These are phyloP conservation scores for Penicillium fimorum DNA, from an alignment of 495 filamentous ascomycete species.

Conservation along the genomic window DNA sequence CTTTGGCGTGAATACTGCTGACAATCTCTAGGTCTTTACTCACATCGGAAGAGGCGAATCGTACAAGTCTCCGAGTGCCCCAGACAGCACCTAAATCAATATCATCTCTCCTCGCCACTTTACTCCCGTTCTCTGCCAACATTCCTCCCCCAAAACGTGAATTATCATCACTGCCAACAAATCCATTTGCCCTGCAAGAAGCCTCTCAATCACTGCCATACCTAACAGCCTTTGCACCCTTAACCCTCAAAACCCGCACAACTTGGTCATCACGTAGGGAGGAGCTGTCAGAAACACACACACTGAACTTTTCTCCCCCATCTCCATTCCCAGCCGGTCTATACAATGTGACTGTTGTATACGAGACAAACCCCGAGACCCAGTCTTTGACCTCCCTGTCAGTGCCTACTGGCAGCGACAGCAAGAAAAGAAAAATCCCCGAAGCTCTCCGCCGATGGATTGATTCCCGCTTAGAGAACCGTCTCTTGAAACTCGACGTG, in stretches of 20 bases:
- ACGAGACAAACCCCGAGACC: conserved; percentile 42
- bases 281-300: conserved; percentile 36
- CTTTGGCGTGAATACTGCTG: conserved; percentile 8
- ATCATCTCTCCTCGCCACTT: conserved; percentile 40
- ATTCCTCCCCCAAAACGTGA: conserved; percentile 23
- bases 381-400: conserved; percentile 36
- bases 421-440: conserved; percentile 29
- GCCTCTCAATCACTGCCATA: conserved; percentile 32
- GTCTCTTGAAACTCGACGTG: conserved; percentile 40
- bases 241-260: conserved; percentile 33
- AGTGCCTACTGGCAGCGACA: conserved; percentile 22
- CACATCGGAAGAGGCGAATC: conserved; percentile 25
- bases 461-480: conserved; percentile 34
- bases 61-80: conserved; percentile 15
- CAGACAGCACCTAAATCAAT: conserved; percentile 22
- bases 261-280: conserved; percentile 19
- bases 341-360: conserved; percentile 37
- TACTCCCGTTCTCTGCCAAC: conserved; percentile 44
- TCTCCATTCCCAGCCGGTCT: conserved; percentile 39
- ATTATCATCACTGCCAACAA: conserved; percentile 29
- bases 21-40: conserved; percentile 29
- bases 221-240: conserved; percentile 39
- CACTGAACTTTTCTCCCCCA: conserved; percentile 36
- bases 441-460: conserved; percentile 42
- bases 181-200: conserved; percentile 39